These are phyloP conservation scores for Ceratocystis albifundus DNA, from an alignment of 2,329 filamentous ascomycete genomes.

Conservation along the genomic window DNA sequence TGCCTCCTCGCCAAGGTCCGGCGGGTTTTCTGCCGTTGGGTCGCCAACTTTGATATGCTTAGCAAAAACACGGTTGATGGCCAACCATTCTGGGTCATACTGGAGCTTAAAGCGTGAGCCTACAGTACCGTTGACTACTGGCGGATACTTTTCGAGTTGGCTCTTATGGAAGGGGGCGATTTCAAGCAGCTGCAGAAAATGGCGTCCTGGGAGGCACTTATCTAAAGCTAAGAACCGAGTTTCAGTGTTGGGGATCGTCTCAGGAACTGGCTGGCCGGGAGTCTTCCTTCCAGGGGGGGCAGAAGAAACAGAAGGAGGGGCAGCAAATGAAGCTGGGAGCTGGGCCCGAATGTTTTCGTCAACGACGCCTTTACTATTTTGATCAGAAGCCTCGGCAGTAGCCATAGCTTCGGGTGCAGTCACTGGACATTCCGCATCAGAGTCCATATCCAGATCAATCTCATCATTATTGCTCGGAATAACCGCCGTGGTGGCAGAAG, in stretches of 20 bases:
- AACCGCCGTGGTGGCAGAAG: background rate
- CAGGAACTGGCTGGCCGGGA: constrained; percentile 53
- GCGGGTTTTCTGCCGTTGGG: constrained; percentile 39
- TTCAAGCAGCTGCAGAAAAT: constrained; percentile 71
- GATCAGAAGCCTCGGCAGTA: constrained; percentile 20
- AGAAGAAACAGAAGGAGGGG: constrained; percentile 24
- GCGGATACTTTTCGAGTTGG: constrained; percentile 24
- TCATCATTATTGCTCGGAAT: constrained; percentile 48
- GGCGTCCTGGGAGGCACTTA: constrained; percentile 69
- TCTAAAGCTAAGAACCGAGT: constrained; percentile 84
- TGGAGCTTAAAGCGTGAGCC: constrained; percentile 53
- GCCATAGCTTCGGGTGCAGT: background rate
- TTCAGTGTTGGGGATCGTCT: constrained; percentile 61
- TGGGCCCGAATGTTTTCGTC: constrained; percentile 54
- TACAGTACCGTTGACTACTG: constrained; percentile 24
- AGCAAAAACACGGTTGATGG: constrained; percentile 77
- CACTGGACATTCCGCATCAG: constrained; percentile 35
- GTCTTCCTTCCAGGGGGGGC: constrained; percentile 29
- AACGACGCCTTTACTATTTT: background rate
- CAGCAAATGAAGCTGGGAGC: constrained; percentile 63
- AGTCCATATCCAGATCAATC: constrained; percentile 55
- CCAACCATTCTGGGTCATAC: constrained; percentile 92
- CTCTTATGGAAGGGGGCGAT: constrained; percentile 40
- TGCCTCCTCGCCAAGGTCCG: constrained; percentile 54
- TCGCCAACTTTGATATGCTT: constrained; percentile 53